phyloP scores from a whole-genome alignment of 2,329 filamentous ascomycete genomes.

The Xylariaceae sp. region DNA sequence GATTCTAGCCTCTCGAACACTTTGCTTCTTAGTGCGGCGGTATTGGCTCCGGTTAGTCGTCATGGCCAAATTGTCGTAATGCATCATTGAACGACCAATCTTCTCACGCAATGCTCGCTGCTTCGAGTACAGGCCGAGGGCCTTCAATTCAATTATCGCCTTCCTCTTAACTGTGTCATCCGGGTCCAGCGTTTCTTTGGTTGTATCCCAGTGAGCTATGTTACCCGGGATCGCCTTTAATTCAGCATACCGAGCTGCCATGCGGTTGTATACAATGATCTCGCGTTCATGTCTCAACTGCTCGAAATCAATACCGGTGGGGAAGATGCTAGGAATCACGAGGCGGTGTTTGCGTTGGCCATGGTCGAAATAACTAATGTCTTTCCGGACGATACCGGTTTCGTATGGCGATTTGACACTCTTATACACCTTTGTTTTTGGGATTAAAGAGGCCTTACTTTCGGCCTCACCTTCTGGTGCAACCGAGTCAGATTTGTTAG shows the following conservation, averaged over 20 bases:
- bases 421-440: conserved; percentile 57
- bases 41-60: conserved; percentile 90
- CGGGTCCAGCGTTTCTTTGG: conserved; percentile 60
- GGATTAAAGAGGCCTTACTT: conserved; percentile 30
- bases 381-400: conserved; percentile 46
- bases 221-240: conserved; percentile 81
- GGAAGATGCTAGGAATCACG: conserved; percentile 83
- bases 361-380: conserved; percentile 78
- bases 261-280: conserved; percentile 82
- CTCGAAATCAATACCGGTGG: conserved; percentile 82
- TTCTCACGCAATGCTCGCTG: conserved; percentile 81
- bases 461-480: conserved; percentile 33
- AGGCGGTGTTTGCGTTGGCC: conserved; percentile 68
- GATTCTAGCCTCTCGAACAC: conserved; percentile 87
- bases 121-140: conserved; percentile 79
- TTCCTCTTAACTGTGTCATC: conserved; percentile 84
- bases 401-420: conserved; percentile 71
- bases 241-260: conserved; percentile 78
- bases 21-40: conserved; percentile 95
- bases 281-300: conserved; percentile 83
- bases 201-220: conserved; percentile 79
- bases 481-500: conserved; percentile 34
- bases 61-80: conserved; percentile 95
- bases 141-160: conserved; percentile 93
- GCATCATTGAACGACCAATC: conserved; percentile 86